Conservation (phyloP, 1,284 basidiomycete genomes). For the Trichosporon coremiiforme region DNA sequence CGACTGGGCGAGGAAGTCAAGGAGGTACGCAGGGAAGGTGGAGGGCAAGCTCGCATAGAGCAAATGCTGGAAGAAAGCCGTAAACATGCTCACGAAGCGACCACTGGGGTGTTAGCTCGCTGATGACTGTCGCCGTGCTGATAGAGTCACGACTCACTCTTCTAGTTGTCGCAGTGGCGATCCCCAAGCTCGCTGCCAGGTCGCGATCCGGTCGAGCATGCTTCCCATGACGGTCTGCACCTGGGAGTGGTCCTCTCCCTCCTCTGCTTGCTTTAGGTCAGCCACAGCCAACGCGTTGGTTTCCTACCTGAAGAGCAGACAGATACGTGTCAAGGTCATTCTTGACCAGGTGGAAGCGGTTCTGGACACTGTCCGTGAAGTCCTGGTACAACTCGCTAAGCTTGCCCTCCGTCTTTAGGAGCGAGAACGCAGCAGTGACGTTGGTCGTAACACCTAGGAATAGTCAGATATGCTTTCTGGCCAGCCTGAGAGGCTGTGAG, state of each 20-base stretch:
- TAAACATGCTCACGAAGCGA: constrained; percentile 39
- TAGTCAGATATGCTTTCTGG: constrained; percentile 13
- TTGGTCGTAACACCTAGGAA: constrained; percentile 35
- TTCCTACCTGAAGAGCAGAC: constrained; percentile 36
- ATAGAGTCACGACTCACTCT: constrained; percentile 38
- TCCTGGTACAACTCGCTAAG: constrained; percentile 37
- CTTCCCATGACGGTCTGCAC: constrained; percentile 37
- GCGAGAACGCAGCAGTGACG: constrained; percentile 36
- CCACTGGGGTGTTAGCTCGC: constrained; percentile 29
- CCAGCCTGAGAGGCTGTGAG: not conserved
- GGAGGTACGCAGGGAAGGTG: constrained; percentile 45
- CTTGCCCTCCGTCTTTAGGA: constrained; percentile 28
- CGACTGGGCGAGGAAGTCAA: constrained; percentile 42
- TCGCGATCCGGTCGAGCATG: constrained; percentile 45
- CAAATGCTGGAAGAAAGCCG: constrained; percentile 44
- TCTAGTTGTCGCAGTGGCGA: constrained; percentile 43
- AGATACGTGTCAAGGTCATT: constrained; percentile 41
- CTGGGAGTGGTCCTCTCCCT: constrained; percentile 16
- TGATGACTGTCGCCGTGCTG: not conserved
- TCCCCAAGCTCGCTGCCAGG: constrained; percentile 55
- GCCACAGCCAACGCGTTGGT: not conserved
- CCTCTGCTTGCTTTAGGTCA: constrained; percentile 15
- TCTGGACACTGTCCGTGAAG: constrained; percentile 45
- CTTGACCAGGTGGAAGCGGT: constrained; percentile 43
- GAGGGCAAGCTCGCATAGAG: constrained; percentile 50